A percentile compares a stretch with the other conserved stretches of the same genome.
Evolutionary conservation across 805 yeast genomes (phyloP).

Genomic region (Phaffomyces opuntiae): DNA sequence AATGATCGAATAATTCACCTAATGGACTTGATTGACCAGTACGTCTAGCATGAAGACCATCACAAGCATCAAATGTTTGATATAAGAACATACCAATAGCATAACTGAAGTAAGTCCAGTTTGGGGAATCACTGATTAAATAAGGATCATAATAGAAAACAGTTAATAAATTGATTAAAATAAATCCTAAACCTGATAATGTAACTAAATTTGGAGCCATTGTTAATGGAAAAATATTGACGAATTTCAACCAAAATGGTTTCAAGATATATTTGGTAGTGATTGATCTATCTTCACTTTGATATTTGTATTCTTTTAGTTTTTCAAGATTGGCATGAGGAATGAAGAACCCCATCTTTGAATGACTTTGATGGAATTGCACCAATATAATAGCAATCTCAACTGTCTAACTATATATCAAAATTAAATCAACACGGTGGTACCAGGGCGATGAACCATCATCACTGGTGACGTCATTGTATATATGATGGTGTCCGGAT

Average conservation of each 20-base stretch:
- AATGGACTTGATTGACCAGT: conserved; percentile 94
- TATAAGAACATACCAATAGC: conserved; percentile 82
- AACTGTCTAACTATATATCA: too few species aligned
- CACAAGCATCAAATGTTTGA: conserved; percentile 95
- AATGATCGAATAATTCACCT: conserved; percentile 93
- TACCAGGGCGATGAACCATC: too few species aligned
- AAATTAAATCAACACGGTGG: too few species aligned
- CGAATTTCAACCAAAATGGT: conserved; percentile 76
- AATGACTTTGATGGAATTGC: not conserved
- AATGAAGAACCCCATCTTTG: conserved; percentile 56
- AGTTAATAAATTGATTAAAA: conserved; percentile 53
- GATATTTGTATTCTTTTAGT: conserved; percentile 47
- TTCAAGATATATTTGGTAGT: conserved; percentile 69
- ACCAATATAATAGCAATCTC: too few species aligned
- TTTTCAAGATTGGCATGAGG: conserved; percentile 43
- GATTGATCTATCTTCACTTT: conserved; percentile 76
- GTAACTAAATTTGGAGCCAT: conserved; percentile 95
- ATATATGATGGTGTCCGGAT: too few species aligned
- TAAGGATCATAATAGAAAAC: conserved; percentile 71
- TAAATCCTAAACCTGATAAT: conserved; percentile 66
- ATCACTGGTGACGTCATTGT: too few species aligned
- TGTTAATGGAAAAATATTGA: conserved; percentile 67
- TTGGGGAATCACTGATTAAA: conserved; percentile 51
- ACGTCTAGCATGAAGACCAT: conserved; percentile 90
- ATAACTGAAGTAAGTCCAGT: conserved; percentile 70